Base-by-base conservation (phyloP, 306 rosid genomes). In the Dicorynia guianensis region DNA sequence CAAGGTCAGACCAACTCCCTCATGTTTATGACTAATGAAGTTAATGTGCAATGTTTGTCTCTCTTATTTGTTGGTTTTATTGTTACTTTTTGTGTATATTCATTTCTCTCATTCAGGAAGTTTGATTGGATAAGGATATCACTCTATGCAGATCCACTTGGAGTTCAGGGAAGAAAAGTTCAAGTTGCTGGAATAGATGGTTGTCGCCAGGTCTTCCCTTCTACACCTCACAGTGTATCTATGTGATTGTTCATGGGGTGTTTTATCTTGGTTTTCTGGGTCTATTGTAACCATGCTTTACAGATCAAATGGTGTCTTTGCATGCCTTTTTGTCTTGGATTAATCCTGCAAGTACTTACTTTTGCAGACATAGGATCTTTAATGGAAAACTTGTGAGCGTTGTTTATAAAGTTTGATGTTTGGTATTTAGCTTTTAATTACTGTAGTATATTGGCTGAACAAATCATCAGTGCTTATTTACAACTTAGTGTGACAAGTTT, bases 141-240 rank as follows among this genome's bases (percentile, higher is more conserved):
- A 46, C 8, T 57, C 56, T 81, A 40, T 58, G 84, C 87, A 94
- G 98, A 94, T 69, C 72, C 88, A 38, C 91, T 91, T 84, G 98
- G 98, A 62, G 90, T 94, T 77, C 98, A 94, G 78, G 98, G 98
- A 77, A 92, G 97, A 81, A 92, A 90, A 79, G 89, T 92, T 82
- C 12, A 79, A 63, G 85, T 49, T 77, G 15, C 93, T 66, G 98
- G 97, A 79, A 34, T 56, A 68, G 89, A 87, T 70, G 91, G 82
- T 35, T 84, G 96, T 81, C 19, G 43, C 68, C 96, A 95, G 99
- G 98, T 94, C 67, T 69, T 56, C 65, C 65, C 73, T 68, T 67
- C 56, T 44, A 40, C 75, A 54, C 70, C 62, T 79, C n/a, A 34
- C 52, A 44, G 50, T 39, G 63, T 62, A 70, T 47, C 54, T 67